Evolutionary conservation across 106 monocot species (phyloP).

Genomic region (Allium sativum): DNA sequence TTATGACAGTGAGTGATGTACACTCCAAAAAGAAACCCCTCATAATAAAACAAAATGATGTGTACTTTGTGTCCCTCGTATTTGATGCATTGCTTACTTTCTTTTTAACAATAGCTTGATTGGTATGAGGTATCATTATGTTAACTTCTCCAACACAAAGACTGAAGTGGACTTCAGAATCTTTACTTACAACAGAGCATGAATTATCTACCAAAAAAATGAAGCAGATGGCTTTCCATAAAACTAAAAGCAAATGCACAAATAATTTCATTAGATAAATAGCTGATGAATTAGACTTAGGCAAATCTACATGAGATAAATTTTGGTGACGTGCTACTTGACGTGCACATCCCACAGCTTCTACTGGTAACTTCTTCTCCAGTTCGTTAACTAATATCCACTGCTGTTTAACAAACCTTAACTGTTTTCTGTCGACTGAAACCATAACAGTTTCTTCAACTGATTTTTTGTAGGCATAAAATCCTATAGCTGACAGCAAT

Average conservation of each 20-base stretch:
- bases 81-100: slow-evolving; percentile 2
- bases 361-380: slow-evolving; percentile 44
- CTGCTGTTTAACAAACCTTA: slow-evolving; percentile 17
- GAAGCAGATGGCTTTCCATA: slow-evolving; percentile 27
- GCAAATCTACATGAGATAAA: slow-evolving; percentile 1
- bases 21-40: slow-evolving; percentile 26
- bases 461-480: slow-evolving; percentile 13
- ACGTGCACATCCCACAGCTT: slow-evolving; percentile 58
- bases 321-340: slow-evolving; percentile 38
- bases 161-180: slow-evolving; percentile 14
- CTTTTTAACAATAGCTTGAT: slow-evolving; percentile 1
- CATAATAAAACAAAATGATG: slow-evolving; percentile 32
- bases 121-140: slow-evolving; percentile 23
- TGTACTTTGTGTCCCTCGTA: slow-evolving; percentile 7
- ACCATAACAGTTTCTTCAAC: slow-evolving; percentile 9
- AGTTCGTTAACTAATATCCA: slow-evolving; percentile 27
- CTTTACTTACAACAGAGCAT: slow-evolving; percentile 3
- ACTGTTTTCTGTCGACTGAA: slow-evolving; percentile 18
- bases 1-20: slow-evolving; percentile 5
- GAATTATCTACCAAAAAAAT: slow-evolving; percentile 15
- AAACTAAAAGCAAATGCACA: slow-evolving; percentile 16
- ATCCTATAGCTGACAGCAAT: slow-evolving; percentile 39
- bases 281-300: slow-evolving; percentile 12
- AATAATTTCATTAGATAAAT: slow-evolving; percentile 15
- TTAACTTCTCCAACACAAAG: slow-evolving; percentile 42